A percentile compares a stretch with the other conserved stretches of the same genome.
Conservation (phyloP, 257 asterid genomes). For the Solanum okadae region DNA sequence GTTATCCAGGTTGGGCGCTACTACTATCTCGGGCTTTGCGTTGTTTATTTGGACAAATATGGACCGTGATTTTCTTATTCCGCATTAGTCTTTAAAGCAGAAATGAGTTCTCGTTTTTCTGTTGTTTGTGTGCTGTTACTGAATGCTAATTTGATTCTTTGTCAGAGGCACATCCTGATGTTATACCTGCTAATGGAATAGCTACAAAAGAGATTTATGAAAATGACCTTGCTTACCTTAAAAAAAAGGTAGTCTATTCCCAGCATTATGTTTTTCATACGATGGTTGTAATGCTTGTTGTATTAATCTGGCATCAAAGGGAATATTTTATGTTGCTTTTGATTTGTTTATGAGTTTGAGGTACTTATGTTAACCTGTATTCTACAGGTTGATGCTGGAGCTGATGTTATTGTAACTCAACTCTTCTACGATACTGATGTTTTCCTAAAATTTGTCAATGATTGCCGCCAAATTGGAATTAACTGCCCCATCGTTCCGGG, state of each 20-base stretch:
- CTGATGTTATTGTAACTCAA: slow-evolving; percentile 81
- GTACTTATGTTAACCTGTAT: not conserved
- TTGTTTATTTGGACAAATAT: not conserved
- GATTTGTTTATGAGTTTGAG: not conserved
- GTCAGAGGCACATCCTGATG: slow-evolving; percentile 95
- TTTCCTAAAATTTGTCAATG: slow-evolving; percentile 87
- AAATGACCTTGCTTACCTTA: slow-evolving; percentile 84
- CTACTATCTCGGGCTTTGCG: not conserved
- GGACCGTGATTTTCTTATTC: not conserved
- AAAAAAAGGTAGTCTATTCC: slow-evolving; percentile 29
- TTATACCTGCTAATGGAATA: slow-evolving; percentile 56
- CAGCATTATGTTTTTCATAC: not conserved
- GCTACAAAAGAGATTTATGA: slow-evolving; percentile 63
- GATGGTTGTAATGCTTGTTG: not conserved
- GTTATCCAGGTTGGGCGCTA: slow-evolving; percentile 71
- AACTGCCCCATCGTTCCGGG: slow-evolving; percentile 93
- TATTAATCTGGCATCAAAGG: not conserved
- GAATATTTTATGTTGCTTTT: not conserved
- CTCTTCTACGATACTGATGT: slow-evolving; percentile 92
- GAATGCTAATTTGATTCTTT: not conserved
- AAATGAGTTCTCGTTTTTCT: not conserved
- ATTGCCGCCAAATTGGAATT: slow-evolving; percentile 93
- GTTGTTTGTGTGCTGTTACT: not conserved
- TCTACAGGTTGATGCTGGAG: slow-evolving; percentile 95
- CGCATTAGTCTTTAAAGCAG: not conserved